Evolutionary conservation across 1,139 yeast species (phyloP).

Genomic region (Yamadazyma trypodendri): DNA sequence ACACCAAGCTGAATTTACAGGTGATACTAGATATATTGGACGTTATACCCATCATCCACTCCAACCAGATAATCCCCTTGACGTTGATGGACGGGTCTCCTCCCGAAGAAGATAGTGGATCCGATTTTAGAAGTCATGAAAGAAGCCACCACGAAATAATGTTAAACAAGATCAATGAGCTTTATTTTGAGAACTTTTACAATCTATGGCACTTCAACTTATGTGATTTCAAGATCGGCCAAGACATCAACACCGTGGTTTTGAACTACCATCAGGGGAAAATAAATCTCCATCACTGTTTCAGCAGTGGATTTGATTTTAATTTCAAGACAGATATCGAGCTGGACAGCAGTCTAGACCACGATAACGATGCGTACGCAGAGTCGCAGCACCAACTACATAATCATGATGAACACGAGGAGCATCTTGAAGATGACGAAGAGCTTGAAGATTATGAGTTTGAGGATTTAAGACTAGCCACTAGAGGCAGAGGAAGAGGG

Average conservation of each 20-base stretch:
- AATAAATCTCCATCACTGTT: slow-evolving; percentile 25
- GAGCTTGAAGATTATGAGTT: slow-evolving; percentile 15
- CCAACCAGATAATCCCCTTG: slow-evolving; percentile 45
- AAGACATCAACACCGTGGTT: slow-evolving; percentile 27
- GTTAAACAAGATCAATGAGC: slow-evolving; percentile 46
- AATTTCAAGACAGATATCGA: slow-evolving; percentile 20
- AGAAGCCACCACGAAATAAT: slow-evolving; percentile 15
- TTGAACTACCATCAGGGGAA: slow-evolving; percentile 26
- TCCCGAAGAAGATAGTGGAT: slow-evolving; percentile 16
- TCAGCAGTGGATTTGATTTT: slow-evolving; percentile 37
- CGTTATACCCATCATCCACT: slow-evolving; percentile 60
- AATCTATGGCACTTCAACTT: slow-evolving; percentile 78
- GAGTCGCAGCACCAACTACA: slow-evolving; percentile 1
- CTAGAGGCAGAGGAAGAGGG: slow-evolving; percentile 15
- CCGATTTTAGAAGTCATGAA: slow-evolving; percentile 1
- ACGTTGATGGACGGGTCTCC: slow-evolving; percentile 23
- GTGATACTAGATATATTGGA: slow-evolving; percentile 60
- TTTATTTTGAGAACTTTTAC: slow-evolving; percentile 62
- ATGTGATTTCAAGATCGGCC: slow-evolving; percentile 45
- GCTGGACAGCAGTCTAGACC: slow-evolving; percentile 11
- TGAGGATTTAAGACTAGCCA: slow-evolving; percentile 8
- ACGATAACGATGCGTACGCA: slow-evolving; percentile 2
- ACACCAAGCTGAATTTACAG: slow-evolving; percentile 32
- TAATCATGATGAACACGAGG: slow-evolving; percentile 11
- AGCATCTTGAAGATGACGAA: slow-evolving; percentile 10